Base-by-base conservation (phyloP, 148 eudicot species). In the Dianthus caryophyllus region DNA sequence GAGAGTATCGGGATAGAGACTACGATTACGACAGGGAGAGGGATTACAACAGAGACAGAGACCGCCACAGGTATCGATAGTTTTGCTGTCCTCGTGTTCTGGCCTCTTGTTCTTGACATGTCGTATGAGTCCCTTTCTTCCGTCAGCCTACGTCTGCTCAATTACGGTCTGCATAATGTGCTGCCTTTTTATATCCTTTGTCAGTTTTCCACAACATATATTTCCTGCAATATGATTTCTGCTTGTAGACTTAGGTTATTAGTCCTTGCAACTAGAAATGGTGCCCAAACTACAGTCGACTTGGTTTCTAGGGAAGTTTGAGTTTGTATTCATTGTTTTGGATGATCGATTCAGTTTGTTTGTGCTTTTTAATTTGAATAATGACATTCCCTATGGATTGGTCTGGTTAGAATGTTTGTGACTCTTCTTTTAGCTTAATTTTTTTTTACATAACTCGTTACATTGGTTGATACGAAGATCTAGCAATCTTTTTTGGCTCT, bases 31-130 rank as follows among this genome's bases (percentile, higher is more conserved):
- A 75, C 27, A 75, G 84, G 26, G 85, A 83, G 30, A 71, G 87
- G 64, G 92, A 82, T 13, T 68, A 85, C 77, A 82, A 80, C 50
- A 80, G 89, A 31, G 96, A 84, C 54, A 56, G 88, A 60, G 88
- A 78, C 22, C 89, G 84, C 14, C 87, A 89, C 69, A 73, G 87
- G 66, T 77, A 84, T 57, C 76, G 90, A 46, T 71, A 73, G 47
- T 14, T 9, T 55, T 36, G 18, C 38, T 30, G 13, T 20, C 59
- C 50, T 71, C 26, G 6, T 17, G 48, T 24, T 71, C 47, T 44
- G 38, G 21, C 12, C 49, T 69, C 41, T 16, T 10, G 59, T 21
- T 61, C 21, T 70, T 31, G n/a, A 18, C 65, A 58, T 59, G 56
- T 27, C 24, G 65, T 65, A 29, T 29, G 36, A 15, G 50, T 58